phyloP scores from a whole-genome alignment of 768 basidiomycete species.

The Suillus bovinus region DNA sequence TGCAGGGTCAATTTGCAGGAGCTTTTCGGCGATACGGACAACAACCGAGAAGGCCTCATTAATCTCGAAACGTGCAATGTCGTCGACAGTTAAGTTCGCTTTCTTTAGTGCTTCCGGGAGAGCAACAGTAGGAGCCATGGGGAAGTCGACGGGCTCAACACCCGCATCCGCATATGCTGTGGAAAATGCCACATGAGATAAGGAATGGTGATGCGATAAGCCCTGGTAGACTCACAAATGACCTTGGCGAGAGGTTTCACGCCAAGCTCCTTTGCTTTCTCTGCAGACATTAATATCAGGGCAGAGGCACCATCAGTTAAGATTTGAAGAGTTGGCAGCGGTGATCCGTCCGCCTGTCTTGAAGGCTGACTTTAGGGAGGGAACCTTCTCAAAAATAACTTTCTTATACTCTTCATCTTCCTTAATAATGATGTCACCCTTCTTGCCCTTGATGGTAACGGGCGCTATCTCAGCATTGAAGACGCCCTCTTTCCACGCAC shows the following conservation, averaged over 20 bases:
- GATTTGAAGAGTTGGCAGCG: conserved; percentile 91
- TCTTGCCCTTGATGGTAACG: conserved; percentile 89
- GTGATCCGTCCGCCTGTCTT: conserved; percentile 89
- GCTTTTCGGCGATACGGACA: conserved; percentile 86
- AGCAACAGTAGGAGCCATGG: conserved; percentile 89
- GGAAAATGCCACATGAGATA: not conserved
- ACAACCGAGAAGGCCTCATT: conserved; percentile 99
- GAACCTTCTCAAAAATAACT: conserved; percentile 92
- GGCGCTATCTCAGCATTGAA: conserved; percentile 90
- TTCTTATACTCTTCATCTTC: conserved; percentile 99
- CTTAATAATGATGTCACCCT: conserved; percentile 83
- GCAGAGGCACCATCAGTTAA: conserved; percentile 98
- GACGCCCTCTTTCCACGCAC: conserved; percentile 84
- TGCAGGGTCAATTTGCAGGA: conserved; percentile 76
- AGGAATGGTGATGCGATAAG: not conserved
- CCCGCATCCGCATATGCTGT: conserved; percentile 96
- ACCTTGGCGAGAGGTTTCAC: conserved; percentile 93
- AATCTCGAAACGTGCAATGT: conserved; percentile 92
- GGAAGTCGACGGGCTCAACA: conserved; percentile 97
- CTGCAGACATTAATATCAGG: conserved; percentile 90
- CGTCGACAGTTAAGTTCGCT: conserved; percentile 78
- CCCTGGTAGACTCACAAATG: conserved; percentile 63
- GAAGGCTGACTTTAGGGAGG: conserved; percentile 86
- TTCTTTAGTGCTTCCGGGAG: conserved; percentile 85
- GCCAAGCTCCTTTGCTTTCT: conserved; percentile 89